These are phyloP conservation scores for Cytospora leucostoma DNA, from an alignment of 2,329 filamentous ascomycete genomes.

Conservation along the genomic window DNA sequence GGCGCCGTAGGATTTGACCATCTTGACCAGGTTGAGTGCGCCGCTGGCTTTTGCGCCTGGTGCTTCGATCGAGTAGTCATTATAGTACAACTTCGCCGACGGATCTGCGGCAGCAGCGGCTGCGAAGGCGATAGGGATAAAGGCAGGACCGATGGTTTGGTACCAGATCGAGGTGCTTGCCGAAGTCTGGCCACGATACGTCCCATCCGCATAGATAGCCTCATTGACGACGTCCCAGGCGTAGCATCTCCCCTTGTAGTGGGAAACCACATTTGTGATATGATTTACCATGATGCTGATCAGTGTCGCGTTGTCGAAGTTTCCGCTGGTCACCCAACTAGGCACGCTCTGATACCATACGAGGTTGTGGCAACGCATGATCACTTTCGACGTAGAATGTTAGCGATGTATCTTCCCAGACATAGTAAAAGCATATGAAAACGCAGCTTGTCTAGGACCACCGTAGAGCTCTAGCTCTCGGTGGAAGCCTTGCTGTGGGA, in stretches of 20 bases:
- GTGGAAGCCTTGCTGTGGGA: no score
- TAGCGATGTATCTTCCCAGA: not conserved
- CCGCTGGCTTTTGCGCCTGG: constrained; percentile 38
- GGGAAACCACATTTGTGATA: constrained; percentile 54
- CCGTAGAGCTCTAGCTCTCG: no score
- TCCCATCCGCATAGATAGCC: constrained; percentile 57
- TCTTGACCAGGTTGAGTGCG: constrained; percentile 38
- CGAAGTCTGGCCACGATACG: constrained; percentile 41
- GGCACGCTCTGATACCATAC: constrained; percentile 52
- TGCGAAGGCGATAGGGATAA: constrained; percentile 52
- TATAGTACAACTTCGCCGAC: constrained; percentile 30
- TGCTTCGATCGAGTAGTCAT: constrained; percentile 40
- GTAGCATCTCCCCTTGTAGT: constrained; percentile 59
- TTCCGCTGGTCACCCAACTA: constrained; percentile 47
- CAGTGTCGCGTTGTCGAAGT: constrained; percentile 60
- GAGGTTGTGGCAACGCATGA: constrained; percentile 61
- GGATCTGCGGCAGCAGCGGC: constrained; percentile 18
- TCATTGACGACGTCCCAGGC: constrained; percentile 67
- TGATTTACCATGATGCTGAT: constrained; percentile 54
- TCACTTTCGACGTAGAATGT: constrained; percentile 29
- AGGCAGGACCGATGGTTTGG: constrained; percentile 57
- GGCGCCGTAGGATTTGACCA: constrained; percentile 39
- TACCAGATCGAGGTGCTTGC: constrained; percentile 49
- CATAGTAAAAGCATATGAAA: no score
- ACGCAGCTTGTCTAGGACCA: no score